A percentile compares a stretch with the other conserved stretches of the same genome.
These are phyloP conservation scores for Cordyceps fumosorosea DNA, from an alignment of 2,329 filamentous ascomycete species.

Conservation along the genomic window DNA sequence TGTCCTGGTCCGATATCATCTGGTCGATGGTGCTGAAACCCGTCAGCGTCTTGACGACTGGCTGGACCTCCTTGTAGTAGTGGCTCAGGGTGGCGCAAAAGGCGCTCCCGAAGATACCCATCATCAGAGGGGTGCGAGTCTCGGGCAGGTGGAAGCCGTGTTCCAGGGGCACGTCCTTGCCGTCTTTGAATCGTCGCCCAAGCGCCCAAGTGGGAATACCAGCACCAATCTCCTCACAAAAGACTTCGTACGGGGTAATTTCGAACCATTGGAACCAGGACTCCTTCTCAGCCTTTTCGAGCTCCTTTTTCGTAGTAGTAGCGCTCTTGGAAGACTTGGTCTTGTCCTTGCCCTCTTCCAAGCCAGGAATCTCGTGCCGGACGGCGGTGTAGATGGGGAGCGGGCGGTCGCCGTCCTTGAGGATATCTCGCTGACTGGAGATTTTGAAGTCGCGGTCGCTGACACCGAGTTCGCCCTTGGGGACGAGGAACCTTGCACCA, in stretches of 20 bases:
- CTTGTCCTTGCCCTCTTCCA: constrained; percentile 32
- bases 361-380: constrained; percentile 82
- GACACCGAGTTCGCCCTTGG: constrained; percentile 66
- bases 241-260: constrained; percentile 89
- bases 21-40: constrained; percentile 74
- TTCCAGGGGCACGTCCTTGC: constrained; percentile 46
- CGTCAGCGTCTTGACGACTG: constrained; percentile 65
- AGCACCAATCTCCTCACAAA: constrained; percentile 84
- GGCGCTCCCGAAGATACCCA: constrained; percentile 94
- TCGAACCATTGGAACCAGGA: constrained; percentile 99
- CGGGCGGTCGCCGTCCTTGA: constrained; percentile 73
- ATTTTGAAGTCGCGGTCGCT: constrained; percentile 79
- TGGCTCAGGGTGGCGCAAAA: constrained; percentile 94
- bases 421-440: constrained; percentile 73
- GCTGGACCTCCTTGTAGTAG: constrained; percentile 92
- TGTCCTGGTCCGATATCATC: constrained; percentile 73
- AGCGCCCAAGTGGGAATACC: constrained; percentile 95
- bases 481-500: constrained; percentile 77
- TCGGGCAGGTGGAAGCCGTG: constrained; percentile 72
- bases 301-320: constrained; percentile 40
- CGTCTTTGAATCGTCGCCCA: constrained; percentile 73
- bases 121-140: constrained; percentile 70
- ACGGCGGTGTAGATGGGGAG: constrained; percentile 95
- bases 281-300: constrained; percentile 53
- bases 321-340: constrained; percentile 18